These are phyloP conservation scores for Hanseniaspora jakobsenii DNA, from an alignment of 805 yeast genomes.

Conservation along the genomic window DNA sequence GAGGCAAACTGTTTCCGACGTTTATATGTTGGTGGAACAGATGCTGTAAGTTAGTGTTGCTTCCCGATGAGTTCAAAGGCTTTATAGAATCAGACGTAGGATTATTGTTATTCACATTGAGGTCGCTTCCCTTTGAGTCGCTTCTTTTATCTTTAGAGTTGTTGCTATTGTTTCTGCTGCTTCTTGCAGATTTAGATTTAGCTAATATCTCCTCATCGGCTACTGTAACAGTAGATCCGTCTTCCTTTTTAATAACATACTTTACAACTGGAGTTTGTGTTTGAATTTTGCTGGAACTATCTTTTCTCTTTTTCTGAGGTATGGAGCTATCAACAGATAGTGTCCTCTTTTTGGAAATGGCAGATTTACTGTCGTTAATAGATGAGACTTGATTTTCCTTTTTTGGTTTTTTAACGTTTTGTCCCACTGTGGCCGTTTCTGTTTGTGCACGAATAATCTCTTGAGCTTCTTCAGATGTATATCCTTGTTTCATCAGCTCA, in stretches of 20 bases:
- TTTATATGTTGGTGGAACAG: slow-evolving; percentile 22
- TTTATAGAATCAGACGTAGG: background rate
- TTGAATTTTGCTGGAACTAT: too few species aligned
- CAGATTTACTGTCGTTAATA: background rate
- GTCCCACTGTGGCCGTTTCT: too few species aligned
- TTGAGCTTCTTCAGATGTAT: background rate
- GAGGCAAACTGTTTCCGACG: slow-evolving; percentile 23
- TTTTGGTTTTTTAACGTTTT: too few species aligned
- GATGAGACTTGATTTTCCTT: background rate
- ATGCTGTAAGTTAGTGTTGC: slow-evolving; percentile 15
- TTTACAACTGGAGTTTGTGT: slow-evolving; percentile 16
- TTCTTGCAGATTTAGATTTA: background rate
- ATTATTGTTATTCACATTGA: background rate
- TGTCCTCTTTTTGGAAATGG: background rate
- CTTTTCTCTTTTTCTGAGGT: background rate
- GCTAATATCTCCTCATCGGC: slow-evolving; percentile 13
- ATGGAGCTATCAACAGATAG: background rate
- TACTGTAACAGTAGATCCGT: slow-evolving; percentile 16
- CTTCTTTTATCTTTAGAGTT: background rate
- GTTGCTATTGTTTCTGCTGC: slow-evolving; percentile 1
- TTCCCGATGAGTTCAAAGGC: background rate
- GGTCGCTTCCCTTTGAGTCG: background rate
- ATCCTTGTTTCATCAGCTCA: slow-evolving; percentile 4
- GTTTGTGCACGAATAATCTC: background rate
- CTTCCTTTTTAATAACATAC: slow-evolving; percentile 19